Evolutionary conservation across 164 flowering plant genomes (phyloP), one percentile per base, ranked within the genome.

Genomic region (Saururus chinensis): DNA sequence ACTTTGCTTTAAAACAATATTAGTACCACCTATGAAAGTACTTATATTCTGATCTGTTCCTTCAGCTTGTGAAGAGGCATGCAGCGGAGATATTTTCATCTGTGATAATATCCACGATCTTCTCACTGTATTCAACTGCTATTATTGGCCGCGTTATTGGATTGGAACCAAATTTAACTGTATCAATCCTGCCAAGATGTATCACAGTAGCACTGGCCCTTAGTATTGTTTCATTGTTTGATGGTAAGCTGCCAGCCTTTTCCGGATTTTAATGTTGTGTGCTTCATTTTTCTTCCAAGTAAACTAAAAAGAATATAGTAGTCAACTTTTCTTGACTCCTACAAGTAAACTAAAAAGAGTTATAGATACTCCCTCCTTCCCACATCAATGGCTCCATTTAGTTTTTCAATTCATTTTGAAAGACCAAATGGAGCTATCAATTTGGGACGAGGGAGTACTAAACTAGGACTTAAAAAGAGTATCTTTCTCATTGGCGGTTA

Each of bases 61-160:
- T 64, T 40, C 87, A 92, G 98, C 92, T 92, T 53, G 93, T 92
- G 40, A 89, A 86, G 80, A 86, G 98, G 74, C 98, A 89, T 71
- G 96, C 98, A 19, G 96, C 98, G 59, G 98, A 92, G 82, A 92
- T 89, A 60, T 92, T 92, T 74, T 76, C 93, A n/a, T 83, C 96
- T 35, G 85, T 92, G 69, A 84, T 86, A 41, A 41, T 89, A 11
- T 66, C 98, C 51, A 79, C 90, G 21, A n/a, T 89, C 40, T 92
- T 92, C 74, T 92, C 98, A 1, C 70, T 92, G 77, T 92, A 92
- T 57, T 92, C 98, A 62, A 89, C 98, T 12, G 98, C 98, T 65
- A 68, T 92, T 42, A 37, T 80, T 19, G 98, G 98, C 61, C 88
- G 98, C 17, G 75, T 89, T 42, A 66, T 81, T 66, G 88, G 90